Evolutionary conservation across 495 filamentous ascomycete species (phyloP).

Genomic region (Evansstolkia leycettana): DNA sequence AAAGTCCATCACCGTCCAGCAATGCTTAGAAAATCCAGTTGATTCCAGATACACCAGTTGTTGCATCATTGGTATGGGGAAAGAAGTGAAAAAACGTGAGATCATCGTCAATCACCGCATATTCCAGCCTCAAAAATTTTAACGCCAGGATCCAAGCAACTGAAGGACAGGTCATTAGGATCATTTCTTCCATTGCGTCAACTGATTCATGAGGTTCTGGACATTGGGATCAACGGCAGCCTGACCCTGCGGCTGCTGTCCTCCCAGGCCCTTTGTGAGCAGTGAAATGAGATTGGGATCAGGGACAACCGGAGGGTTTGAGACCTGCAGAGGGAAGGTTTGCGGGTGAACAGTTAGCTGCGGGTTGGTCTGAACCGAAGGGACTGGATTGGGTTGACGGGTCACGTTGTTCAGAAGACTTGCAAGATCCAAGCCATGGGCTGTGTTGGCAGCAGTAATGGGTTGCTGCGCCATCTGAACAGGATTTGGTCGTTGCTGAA

Average conservation of each 20-base stretch:
- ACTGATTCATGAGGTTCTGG: conserved; percentile 49
- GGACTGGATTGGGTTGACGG: conserved; percentile 20
- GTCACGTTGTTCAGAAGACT: conserved; percentile 40
- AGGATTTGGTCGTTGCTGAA: conserved; percentile 25
- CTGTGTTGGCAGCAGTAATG: conserved; percentile 21
- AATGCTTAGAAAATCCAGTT: background rate
- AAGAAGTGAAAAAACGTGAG: background rate
- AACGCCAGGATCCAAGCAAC: conserved; percentile 9
- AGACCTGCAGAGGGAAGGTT: conserved; percentile 20
- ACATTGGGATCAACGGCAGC: conserved; percentile 31
- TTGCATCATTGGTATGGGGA: background rate
- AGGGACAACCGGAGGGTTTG: conserved; percentile 20
- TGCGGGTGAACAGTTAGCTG: conserved; percentile 23
- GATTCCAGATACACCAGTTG: conserved; percentile 4
- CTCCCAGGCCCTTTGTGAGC: conserved; percentile 27
- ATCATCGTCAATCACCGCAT: background rate
- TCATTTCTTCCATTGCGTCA: conserved; percentile 50
- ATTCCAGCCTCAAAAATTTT: background rate
- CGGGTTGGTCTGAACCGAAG: conserved; percentile 18
- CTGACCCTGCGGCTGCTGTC: conserved; percentile 30
- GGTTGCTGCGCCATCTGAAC: conserved; percentile 29
- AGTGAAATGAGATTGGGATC: conserved; percentile 35
- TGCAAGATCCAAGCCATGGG: conserved; percentile 42
- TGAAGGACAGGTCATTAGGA: conserved; percentile 13
- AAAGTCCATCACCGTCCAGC: too few relatives aligned